Evolutionary conservation across 169 alveolate genomes (phyloP), one percentile per base, ranked within the genome.

Genomic region (Hepatocystis sp.): DNA sequence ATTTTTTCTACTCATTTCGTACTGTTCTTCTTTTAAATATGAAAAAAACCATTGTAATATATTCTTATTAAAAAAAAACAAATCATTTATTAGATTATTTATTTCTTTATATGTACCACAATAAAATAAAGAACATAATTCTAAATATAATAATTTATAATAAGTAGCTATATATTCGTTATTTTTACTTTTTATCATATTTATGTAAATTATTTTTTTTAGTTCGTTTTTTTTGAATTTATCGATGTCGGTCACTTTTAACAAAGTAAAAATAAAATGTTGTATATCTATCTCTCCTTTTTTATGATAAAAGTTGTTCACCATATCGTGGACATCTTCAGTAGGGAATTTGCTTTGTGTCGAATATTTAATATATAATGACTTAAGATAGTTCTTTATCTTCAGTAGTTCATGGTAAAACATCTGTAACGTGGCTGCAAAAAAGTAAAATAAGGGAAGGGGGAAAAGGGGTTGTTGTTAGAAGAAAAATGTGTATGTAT

Each of bases 71-170:
- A 15, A 49, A 1, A 81, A 40, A 32, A 81, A 81, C 4, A 81
- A 65, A 11, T 64, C 89, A 1, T 61, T 51, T 28, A 81, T n/a
- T 49, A 81, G 39, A 42, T 60, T 64, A 30, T 81, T 46, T 19
- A 64, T 17, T 51, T 81, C 44, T 30, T 34, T 32, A 42, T 81
- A 63, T n/a, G 53, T 44, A 1, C 84, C 89, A 81, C 34, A 61
- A 7, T 44, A 55, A 30, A 81, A 64, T 25, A 81, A 39, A 13
- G 84, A 60, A 28, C 15, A 63, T 51, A 81, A 8, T 55, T 81
- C 89, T 30, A 51, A 44, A 46, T 81, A 64, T 28, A 81, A 42
- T 25, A 81, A n/a, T 40, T 81, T 17, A 17, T 47, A 27, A 56
- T 81, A 81, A 8, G 39, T 64, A 5, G 63, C 52, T 5, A 49